Conservation (phyloP, 139 green algal species). For the Tetraselmis striata region DNA sequence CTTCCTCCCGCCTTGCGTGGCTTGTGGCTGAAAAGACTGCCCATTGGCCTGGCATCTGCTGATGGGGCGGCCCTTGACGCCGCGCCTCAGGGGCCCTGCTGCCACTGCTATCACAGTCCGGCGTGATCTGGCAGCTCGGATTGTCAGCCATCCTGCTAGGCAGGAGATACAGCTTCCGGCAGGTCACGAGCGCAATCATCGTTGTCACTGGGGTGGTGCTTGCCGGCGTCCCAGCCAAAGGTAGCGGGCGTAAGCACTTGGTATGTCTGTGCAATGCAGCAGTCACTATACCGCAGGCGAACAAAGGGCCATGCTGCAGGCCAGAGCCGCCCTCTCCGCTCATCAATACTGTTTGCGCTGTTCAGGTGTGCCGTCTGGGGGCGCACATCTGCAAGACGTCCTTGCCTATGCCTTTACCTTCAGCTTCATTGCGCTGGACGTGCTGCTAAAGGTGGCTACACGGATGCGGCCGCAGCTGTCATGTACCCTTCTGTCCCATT, state of each 20-base stretch:
- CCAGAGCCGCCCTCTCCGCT: too few relatives aligned
- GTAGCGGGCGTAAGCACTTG: not conserved
- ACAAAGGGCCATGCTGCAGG: too few relatives aligned
- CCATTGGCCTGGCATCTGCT: too few relatives aligned
- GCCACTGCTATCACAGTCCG: not conserved
- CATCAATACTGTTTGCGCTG: not conserved
- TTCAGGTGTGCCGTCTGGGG: not conserved
- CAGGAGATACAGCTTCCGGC: not conserved
- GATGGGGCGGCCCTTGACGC: too few relatives aligned
- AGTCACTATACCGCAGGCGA: too few relatives aligned
- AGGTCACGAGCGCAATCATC: not conserved
- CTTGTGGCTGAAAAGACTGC: too few relatives aligned
- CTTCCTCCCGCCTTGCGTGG: too few relatives aligned
- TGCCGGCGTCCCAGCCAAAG: not conserved
- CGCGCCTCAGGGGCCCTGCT: slow-evolving; percentile 1
- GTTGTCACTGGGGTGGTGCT: not conserved
- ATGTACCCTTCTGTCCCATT: too few relatives aligned
- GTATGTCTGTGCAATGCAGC: too few relatives aligned
- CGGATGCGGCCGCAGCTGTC: too few relatives aligned
- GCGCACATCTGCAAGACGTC: not conserved
- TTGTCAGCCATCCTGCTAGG: not conserved
- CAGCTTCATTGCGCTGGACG: not conserved
- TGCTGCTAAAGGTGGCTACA: slow-evolving; percentile 1
- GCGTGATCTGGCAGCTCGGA: slow-evolving; percentile 1
- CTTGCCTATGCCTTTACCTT: not conserved